Percentiles rank a stretch among this genome's conserved stretches.
Conservation (phyloP, 345 rosid species). For the Eucalyptus pauciflora region DNA sequence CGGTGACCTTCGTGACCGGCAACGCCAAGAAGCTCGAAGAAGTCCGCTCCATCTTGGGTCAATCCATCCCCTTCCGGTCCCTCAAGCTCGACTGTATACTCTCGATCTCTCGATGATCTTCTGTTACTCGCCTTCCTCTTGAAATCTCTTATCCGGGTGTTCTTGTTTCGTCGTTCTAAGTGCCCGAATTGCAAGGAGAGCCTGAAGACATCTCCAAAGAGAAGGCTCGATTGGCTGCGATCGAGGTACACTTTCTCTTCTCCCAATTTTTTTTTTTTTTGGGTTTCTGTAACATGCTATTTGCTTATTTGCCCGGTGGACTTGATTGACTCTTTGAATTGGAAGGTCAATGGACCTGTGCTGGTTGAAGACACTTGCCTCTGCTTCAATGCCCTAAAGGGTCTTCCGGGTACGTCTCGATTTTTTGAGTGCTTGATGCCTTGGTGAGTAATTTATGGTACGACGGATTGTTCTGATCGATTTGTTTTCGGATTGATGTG, state of each 20-base stretch:
- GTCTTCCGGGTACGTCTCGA: constrained; percentile 70
- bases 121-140: background rate
- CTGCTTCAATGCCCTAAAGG: constrained; percentile 89
- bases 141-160: background rate
- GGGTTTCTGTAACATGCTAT: background rate
- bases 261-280: background rate
- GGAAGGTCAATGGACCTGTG: constrained; percentile 84
- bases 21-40: constrained; percentile 95
- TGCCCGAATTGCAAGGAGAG: constrained; percentile 93
- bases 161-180: constrained; percentile 7
- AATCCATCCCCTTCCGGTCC: constrained; percentile 73
- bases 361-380: constrained; percentile 96
- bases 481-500: background rate
- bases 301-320: background rate
- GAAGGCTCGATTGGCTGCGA: constrained; percentile 90
- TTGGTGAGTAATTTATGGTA: background rate
- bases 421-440: background rate
- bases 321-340: background rate
- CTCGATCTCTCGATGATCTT: background rate
- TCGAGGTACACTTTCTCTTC: constrained; percentile 23
- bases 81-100: constrained; percentile 67
- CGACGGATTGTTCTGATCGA: background rate
- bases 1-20: constrained; percentile 94
- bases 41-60: constrained; percentile 78
- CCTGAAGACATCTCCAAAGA: constrained; percentile 83